Conservation (phyloP, 106 monocot species). For the Dendrobium nobile region DNA sequence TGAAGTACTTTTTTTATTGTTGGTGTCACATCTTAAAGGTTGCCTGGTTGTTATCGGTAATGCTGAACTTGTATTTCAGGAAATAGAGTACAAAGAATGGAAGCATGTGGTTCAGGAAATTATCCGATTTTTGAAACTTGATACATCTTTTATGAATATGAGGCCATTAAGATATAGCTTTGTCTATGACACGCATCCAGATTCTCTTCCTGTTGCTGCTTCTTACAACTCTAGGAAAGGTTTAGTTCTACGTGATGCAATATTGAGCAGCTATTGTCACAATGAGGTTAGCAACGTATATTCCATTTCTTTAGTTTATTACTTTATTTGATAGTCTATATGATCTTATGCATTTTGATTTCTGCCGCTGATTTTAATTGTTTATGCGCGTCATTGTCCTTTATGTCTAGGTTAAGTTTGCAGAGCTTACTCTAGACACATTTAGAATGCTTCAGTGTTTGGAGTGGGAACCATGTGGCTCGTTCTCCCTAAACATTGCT, state of each 20-base stretch:
- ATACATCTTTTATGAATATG: constrained; percentile 81
- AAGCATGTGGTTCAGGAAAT: constrained; percentile 83
- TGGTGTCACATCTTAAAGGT: background rate
- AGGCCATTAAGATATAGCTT: constrained; percentile 89
- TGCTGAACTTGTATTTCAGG: constrained; percentile 31
- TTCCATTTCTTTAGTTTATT: background rate
- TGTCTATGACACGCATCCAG: constrained; percentile 61
- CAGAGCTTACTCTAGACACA: constrained; percentile 74
- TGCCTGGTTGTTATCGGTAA: background rate
- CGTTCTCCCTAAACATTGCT: constrained; percentile 37
- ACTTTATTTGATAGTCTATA: background rate
- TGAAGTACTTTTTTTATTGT: background rate
- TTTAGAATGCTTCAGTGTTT: constrained; percentile 93
- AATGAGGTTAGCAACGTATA: constrained; percentile 54
- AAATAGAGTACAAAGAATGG: constrained; percentile 80
- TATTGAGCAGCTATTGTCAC: constrained; percentile 67
- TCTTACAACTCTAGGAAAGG: constrained; percentile 25
- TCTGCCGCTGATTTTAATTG: background rate
- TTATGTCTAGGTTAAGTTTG: constrained; percentile 60
- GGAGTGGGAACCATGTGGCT: constrained; percentile 93
- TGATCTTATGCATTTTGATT: background rate
- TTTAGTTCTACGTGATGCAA: constrained; percentile 45
- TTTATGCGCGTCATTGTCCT: no score
- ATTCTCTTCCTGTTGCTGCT: constrained; percentile 31
- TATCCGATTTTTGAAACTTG: constrained; percentile 60